Evolutionary conservation across 306 rosid genomes (phyloP), one percentile per base, ranked within the genome.

Genomic region (Styphnolobium japonicum): DNA sequence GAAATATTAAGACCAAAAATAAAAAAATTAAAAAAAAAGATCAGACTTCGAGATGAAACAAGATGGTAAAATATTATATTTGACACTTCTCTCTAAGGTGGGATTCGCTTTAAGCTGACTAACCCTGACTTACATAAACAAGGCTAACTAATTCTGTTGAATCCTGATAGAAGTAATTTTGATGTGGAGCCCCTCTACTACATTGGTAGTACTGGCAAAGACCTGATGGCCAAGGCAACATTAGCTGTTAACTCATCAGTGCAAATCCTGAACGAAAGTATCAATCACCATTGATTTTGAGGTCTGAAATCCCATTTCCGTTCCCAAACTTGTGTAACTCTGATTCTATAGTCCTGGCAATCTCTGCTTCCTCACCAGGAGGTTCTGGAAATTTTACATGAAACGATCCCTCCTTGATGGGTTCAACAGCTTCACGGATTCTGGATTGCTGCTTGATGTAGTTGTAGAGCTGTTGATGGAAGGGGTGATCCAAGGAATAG

Each of bases 381-480:
- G 92, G 89, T 77, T 86, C 92, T 5, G 97, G 96, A 56, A 92
- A 68, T 64, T 85, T 85, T 58, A 91, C 98, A 60, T 92, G 98
- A 79, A 90, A 91, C 8, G 98, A 95, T 77, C 98, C 96, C 63
- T 89, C 92, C 63, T 87, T 94, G 82, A 86, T 85, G 43, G 88
- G 96, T 37, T 7, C 73, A 67, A 60, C 86, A n/a, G 85, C 43
- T 81, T 83, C 88, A 23, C 60, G 43, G 11, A 29, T 75, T 77
- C 86, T 77, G 71, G 94, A 81, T 81, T 86, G 97, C 85, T 91
- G 88, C 74, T 85, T 90, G 80, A 85, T 84, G 89, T 89, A 85
- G 77, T 82, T 76, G 85, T 92, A 92, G 74, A 95, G 96, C 84
- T 88, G 81, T 84, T 88, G 96, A 81, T 95, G 98, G 83, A 95